These are phyloP conservation scores for Starmerella floris DNA, from an alignment of 805 yeast species.

Conservation along the genomic window DNA sequence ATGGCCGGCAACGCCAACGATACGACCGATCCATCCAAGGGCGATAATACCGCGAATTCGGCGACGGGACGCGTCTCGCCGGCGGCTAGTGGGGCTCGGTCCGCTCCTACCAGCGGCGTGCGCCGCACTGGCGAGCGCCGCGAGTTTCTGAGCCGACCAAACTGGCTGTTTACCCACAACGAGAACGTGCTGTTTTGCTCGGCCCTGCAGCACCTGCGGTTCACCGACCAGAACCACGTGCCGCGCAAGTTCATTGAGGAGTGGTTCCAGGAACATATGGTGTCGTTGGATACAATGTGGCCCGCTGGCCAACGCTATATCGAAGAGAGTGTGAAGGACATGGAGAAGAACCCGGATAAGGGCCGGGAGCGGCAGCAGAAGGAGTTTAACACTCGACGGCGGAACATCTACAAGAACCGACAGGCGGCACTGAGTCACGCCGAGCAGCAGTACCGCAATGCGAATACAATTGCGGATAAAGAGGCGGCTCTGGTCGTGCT, in stretches of 20 bases:
- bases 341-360: conserved; percentile 7
- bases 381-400: conserved; percentile 12
- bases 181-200: conserved; percentile 19
- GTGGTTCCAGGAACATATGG: conserved; percentile 15
- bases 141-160: conserved; percentile 19
- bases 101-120: not conserved
- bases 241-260: conserved; percentile 20
- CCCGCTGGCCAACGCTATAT: conserved; percentile 16
- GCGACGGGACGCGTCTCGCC: not conserved
- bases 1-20: not conserved
- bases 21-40: not conserved
- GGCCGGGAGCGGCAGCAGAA: conserved; percentile 8
- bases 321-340: conserved; percentile 8
- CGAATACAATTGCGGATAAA: conserved; percentile 2
- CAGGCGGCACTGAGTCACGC: conserved; percentile 8
- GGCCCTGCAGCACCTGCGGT: conserved; percentile 13
- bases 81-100: not conserved
- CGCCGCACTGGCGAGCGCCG: not conserved
- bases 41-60: not conserved
- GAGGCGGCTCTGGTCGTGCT: conserved; percentile 2
- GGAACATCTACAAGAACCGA: conserved; percentile 10
- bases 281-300: conserved; percentile 15
- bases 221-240: conserved; percentile 17
- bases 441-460: conserved; percentile 3
- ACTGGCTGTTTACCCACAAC: conserved; percentile 17